phyloP scores from a whole-genome alignment of 2,329 filamentous ascomycete species.

The Penicillium palitans region DNA sequence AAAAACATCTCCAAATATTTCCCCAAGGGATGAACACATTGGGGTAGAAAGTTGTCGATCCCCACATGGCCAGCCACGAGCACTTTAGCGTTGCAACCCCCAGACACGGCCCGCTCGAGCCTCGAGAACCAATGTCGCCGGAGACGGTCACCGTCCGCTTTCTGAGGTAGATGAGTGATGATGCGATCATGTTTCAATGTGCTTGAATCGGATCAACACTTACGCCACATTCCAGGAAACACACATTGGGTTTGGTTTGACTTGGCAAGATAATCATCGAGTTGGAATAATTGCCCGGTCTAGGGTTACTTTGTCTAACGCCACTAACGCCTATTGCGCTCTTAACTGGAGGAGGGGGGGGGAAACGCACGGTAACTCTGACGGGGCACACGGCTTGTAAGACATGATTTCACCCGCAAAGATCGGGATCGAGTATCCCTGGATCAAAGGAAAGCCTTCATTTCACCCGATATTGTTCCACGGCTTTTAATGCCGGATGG shows the following conservation, averaged over 20 bases:
- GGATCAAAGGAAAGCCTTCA: not conserved
- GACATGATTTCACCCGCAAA: not conserved
- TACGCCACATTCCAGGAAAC: not conserved
- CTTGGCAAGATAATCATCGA: not conserved
- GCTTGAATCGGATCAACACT: not conserved
- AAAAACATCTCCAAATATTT: not conserved
- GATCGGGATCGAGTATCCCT: not conserved
- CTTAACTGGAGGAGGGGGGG: not conserved
- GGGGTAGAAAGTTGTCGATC: conserved; percentile 5
- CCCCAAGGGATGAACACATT: not conserved
- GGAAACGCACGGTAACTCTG: not conserved
- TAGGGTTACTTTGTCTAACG: not conserved
- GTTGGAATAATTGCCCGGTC: not conserved
- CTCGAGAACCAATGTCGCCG: not conserved
- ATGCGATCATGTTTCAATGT: not conserved
- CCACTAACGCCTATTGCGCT: not conserved
- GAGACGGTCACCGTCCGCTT: not conserved
- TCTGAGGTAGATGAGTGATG: not conserved
- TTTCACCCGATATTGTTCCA: not conserved
- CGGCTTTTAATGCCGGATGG: not conserved
- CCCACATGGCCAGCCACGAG: conserved; percentile 19
- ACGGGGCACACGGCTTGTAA: not conserved
- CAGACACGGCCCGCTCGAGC: not conserved
- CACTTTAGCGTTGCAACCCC: conserved; percentile 1
- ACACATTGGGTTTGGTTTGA: not conserved